Base-by-base conservation (phyloP, 768 basidiomycete genomes). In the Boletus coccyginus region DNA sequence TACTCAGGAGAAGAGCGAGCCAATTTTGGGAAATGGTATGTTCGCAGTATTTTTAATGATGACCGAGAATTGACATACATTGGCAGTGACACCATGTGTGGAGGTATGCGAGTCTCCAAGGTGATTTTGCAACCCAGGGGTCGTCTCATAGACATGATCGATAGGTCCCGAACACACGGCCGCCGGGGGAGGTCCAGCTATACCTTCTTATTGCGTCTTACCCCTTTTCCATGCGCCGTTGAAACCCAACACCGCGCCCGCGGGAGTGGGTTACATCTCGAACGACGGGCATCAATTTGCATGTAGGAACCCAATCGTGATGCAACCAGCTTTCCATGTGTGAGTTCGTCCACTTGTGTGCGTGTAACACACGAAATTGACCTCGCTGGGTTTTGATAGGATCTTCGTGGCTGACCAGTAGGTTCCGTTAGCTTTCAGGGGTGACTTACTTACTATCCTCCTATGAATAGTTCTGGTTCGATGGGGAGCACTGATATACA, bases 251-350 rank as follows among this genome's bases (percentile, higher is more conserved):
- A 60, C 69, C 9, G 61, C 68, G 1, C 58, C 66, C 2, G 58
- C 62, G 6, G 74, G 72, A 1, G 19, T 68, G 3, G 78, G 83
- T 7, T 79, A 86, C 59, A 57, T 82, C 42, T 85, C 84, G 4
- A 70, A 70, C 19, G 84, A 86, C 47, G 84, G 85, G 0, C 85
- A 86, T 63, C 59, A 73, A 12, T 86, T 82, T 53, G 31, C 65
- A 1, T 86, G 84, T 69, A 73, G 73, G 51, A 82, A 85, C 58
- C 85, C 85, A 1, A 72, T 72, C 1, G 70, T 78, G 10, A 65
- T 81, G 66, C 78, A 78, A 19, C 82, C 79, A 59, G 75, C 84
- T 0, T 85, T 79, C 69, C 84, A 86, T 64, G 82, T 86, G 82
- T 85, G 65, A 56, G 83, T 75, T 3, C 6, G 14, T 33, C n/a